These are phyloP conservation scores for Aspergillus caelatus DNA, from an alignment of 2,329 filamentous ascomycete species.

Conservation along the genomic window DNA sequence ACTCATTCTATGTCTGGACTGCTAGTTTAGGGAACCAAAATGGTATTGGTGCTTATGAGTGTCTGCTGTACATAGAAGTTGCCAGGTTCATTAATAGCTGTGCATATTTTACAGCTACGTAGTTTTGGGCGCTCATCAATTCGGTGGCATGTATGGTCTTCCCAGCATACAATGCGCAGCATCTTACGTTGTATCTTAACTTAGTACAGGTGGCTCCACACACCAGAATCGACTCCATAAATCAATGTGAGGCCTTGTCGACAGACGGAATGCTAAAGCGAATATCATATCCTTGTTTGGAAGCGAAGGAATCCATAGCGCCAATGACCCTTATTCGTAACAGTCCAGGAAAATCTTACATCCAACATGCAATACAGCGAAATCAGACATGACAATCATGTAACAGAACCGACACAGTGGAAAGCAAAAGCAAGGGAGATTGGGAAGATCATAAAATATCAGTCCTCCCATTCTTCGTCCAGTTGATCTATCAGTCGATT, in stretches of 20 bases:
- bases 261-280: background rate
- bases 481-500: slow-evolving; percentile 93
- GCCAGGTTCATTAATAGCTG: too few relatives aligned
- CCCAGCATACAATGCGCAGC: background rate
- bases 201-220: too few relatives aligned
- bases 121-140: too few relatives aligned
- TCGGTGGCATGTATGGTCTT: too few relatives aligned
- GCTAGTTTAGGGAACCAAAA: too few relatives aligned
- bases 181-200: background rate
- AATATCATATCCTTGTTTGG: background rate
- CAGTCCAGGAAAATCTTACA: background rate
- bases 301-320: background rate
- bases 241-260: background rate
- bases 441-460: background rate
- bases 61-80: too few relatives aligned
- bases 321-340: background rate
- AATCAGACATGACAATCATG: background rate
- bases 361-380: background rate
- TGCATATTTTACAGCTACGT: too few relatives aligned
- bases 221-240: background rate
- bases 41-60: too few relatives aligned
- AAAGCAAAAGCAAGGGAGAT: background rate
- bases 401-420: background rate
- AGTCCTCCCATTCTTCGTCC: slow-evolving; percentile 95
- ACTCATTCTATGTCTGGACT: too few relatives aligned